phyloP scores from a whole-genome alignment of 345 rosid species.

The Abelmoschus esculentus region DNA sequence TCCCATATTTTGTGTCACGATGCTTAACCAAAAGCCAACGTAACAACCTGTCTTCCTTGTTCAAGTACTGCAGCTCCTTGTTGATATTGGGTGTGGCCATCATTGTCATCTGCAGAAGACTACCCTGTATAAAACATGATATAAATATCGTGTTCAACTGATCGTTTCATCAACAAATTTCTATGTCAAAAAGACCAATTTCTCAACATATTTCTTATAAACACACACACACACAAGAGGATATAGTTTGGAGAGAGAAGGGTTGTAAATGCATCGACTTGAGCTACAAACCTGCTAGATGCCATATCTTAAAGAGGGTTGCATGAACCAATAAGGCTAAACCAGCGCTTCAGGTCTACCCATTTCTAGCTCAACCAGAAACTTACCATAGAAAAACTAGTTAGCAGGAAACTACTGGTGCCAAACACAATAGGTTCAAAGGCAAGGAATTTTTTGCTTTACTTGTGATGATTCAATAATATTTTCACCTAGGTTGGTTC shows the following conservation, averaged over 20 bases:
- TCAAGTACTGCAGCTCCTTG: constrained; percentile 89
- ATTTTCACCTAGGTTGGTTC: no score
- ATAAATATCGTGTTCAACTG: neutral
- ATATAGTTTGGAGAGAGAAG: neutral
- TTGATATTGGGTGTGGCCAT: constrained; percentile 89
- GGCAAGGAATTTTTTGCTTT: no score
- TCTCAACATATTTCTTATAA: neutral
- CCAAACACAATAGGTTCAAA: no score
- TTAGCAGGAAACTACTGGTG: neutral
- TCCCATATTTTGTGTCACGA: constrained; percentile 42
- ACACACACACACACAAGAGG: no score
- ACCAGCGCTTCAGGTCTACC: neutral
- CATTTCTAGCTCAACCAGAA: neutral
- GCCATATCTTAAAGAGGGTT: neutral
- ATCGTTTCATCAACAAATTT: neutral
- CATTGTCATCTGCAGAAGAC: constrained; percentile 78
- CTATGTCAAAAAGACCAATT: neutral
- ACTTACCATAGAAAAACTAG: neutral
- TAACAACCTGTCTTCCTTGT: constrained; percentile 85
- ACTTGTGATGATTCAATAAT: no score
- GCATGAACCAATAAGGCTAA: neutral
- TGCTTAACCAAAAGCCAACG: constrained; percentile 94
- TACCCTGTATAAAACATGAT: constrained; percentile 46
- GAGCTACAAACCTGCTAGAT: neutral
- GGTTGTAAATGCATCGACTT: neutral